A percentile compares a stretch with the other conserved stretches of the same genome.
Conservation (phyloP, 805 yeast genomes). For the Starmerella tilneyi region DNA sequence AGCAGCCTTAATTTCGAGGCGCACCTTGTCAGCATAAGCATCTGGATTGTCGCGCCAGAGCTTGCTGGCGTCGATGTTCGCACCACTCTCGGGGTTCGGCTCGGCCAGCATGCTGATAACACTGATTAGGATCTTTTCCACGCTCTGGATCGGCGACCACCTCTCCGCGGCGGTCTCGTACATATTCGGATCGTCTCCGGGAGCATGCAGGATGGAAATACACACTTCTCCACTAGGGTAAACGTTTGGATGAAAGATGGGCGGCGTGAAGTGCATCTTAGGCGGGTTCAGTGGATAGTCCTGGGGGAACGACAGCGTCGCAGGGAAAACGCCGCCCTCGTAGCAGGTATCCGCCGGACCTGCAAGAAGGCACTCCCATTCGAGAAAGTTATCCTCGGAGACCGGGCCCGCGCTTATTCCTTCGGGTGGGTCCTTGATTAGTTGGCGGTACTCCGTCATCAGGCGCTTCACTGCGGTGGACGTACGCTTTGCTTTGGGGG, state of each 20-base stretch:
- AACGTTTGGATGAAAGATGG: conserved; percentile 83
- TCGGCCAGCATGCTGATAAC: conserved; percentile 92
- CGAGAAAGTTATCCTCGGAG: conserved; percentile 58
- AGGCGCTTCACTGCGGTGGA: conserved; percentile 76
- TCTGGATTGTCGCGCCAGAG: conserved; percentile 80
- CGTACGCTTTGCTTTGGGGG: conserved; percentile 16
- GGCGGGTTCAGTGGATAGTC: conserved; percentile 85
- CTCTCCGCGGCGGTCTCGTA: conserved; percentile 93
- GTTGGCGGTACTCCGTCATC: conserved; percentile 79
- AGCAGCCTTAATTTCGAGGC: conserved; percentile 55
- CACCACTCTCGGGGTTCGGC: conserved; percentile 94
- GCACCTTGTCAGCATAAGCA: conserved; percentile 56
- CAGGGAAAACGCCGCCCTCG: conserved; percentile 81
- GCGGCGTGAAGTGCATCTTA: conserved; percentile 60
- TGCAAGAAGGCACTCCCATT: conserved; percentile 75
- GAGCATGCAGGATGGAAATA: conserved; percentile 87
- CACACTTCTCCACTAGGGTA: conserved; percentile 94
- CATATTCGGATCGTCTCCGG: conserved; percentile 94
- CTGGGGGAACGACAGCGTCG: conserved; percentile 56
- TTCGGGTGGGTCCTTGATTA: conserved; percentile 78
- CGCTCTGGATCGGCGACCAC: conserved; percentile 97
- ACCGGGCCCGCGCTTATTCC: conserved; percentile 93
- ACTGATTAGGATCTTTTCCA: conserved; percentile 87
- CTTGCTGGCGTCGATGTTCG: conserved; percentile 71
- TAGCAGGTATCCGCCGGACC: conserved; percentile 80